These are phyloP conservation scores for Fistulifera pelliculosa DNA, from an alignment of 108 stramenopile species.

Conservation along the genomic window DNA sequence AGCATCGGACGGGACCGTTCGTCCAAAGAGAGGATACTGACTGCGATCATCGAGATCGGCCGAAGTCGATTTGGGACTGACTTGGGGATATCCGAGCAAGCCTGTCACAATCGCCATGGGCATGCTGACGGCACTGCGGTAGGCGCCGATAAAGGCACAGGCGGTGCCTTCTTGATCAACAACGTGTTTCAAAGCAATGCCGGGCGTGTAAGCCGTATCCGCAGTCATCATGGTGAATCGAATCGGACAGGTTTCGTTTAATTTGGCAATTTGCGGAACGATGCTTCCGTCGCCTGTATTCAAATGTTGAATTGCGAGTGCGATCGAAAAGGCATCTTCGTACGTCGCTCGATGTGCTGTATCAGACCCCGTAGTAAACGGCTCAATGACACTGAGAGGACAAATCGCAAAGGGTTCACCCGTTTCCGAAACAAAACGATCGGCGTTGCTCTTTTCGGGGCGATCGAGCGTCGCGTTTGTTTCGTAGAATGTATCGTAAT, in stretches of 20 bases:
- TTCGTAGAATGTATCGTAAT: background rate
- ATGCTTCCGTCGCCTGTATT: constrained; percentile 38
- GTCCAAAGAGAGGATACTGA: constrained; percentile 42
- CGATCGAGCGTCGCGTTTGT: background rate
- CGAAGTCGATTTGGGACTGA: constrained; percentile 24
- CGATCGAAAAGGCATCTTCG: constrained; percentile 25
- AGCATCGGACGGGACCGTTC: constrained; percentile 32
- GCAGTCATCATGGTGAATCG: constrained; percentile 22
- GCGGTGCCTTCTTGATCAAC: constrained; percentile 3
- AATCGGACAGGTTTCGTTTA: constrained; percentile 25
- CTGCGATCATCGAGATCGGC: constrained; percentile 21
- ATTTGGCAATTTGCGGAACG: constrained; percentile 18
- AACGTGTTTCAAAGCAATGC: constrained; percentile 9
- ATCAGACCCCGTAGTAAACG: background rate
- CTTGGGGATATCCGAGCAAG: constrained; percentile 45
- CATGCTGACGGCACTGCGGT: constrained; percentile 24
- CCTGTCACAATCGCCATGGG: constrained; percentile 40
- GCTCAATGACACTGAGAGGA: background rate
- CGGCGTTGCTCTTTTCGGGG: constrained; percentile 2
- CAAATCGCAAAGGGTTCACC: constrained; percentile 1
- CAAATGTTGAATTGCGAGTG: constrained; percentile 38
- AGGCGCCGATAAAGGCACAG: constrained; percentile 43
- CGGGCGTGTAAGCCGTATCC: constrained; percentile 7
- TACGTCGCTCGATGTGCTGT: background rate
- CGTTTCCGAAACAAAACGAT: background rate